Evolutionary conservation across 2,329 filamentous ascomycete species (phyloP), one percentile per base, ranked within the genome.

Genomic region (Fusarium sp.): DNA sequence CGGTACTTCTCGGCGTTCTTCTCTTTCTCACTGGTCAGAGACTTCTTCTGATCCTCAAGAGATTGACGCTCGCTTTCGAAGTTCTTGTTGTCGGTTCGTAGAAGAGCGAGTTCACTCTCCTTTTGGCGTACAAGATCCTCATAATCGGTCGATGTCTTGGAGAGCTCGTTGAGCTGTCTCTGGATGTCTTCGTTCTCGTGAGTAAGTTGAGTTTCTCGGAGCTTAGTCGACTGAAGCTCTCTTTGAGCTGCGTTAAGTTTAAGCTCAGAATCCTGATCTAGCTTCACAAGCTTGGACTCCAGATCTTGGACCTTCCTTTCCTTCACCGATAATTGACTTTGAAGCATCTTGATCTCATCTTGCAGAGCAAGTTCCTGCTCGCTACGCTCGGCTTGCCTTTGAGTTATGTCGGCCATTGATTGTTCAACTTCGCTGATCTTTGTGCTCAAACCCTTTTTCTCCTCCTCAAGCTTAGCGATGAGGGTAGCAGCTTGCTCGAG

Each of bases 111-210:
- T 79, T 99, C 97, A 80, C 95, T 97, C 79, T 99, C 96, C 80
- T 98, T 99, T 65, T 93, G 92, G 29, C 94, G 89, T 29, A 99
- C 92, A 46, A 98, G 88, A 76, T 98, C 95, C 81, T 99, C 96
- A 73, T 97, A 98, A 78, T 95, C 94, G 0, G 94, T 97, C 1
- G 95, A 97, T 0, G 95, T 98, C 53, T 94, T 91, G 1, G 96
- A 96, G 22, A 99, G 85, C 73, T 97, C 91, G 0, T 93, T 89
- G 58, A 99, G 90, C 77, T 98, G 94, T 75, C 94, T 90, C 59
- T 97, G 92, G 50, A 97, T 89, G 47, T 93, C 90, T 17, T 90
- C 89, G 74, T 97, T 97, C 78, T 99, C 95, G 9, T 92, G 90
- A 4, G 90, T 81, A 2, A 98, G 87, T 25, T 94, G 91, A 57